Base-by-base conservation (phyloP, 768 basidiomycete species). In the Tricholoma flavovirens region DNA sequence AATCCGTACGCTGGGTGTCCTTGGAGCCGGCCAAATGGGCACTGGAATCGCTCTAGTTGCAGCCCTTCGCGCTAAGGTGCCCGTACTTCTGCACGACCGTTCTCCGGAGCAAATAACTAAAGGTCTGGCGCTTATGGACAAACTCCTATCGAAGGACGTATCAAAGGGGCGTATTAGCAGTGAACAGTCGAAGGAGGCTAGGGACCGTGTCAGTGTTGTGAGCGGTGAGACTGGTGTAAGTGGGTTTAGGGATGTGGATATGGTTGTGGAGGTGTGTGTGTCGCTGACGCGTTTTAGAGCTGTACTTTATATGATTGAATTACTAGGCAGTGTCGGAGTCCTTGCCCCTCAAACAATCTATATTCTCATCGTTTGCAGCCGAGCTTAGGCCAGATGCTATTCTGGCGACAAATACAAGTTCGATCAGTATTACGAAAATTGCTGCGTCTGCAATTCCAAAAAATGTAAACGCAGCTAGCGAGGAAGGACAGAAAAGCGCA, bases 381-480 rank as follows among this genome's bases (percentile, higher is more conserved):
- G 81, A 87, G 63, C 69, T 93, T 50, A 77, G 82, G 26, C 84
- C 87, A 0, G 77, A 81, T 30, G 82, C 90, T 7, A 93, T 98
- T 50, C 77, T 98, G 19, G 95, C 94, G 0, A 84, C 86, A 42
- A 98, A 98, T 65, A 98, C 95, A 2, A 94, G 92, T 55, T 93
- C 90, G 9, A 98, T 98, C 60, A 92, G 89, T 60, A 86, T 98
- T 45, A 94, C 94, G 19, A 95, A 95, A 74, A 91, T 98, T 52
- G 94, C 95, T 0, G 87, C 87, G 6, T 75, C 90, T 29, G 86
- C 88, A 7, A 71, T 93, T 17, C 83, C 84, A 0, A 70, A 77
- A 51, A 83, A 83, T 22, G 66, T 77, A 40, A 75, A 74, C 53
- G 73, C 86, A 15, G 75, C 86, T 6, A 87, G 83, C 59, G 81